phyloP scores from a whole-genome alignment of 2,329 filamentous ascomycete genomes.

The Pleochaeta shiraiana region DNA sequence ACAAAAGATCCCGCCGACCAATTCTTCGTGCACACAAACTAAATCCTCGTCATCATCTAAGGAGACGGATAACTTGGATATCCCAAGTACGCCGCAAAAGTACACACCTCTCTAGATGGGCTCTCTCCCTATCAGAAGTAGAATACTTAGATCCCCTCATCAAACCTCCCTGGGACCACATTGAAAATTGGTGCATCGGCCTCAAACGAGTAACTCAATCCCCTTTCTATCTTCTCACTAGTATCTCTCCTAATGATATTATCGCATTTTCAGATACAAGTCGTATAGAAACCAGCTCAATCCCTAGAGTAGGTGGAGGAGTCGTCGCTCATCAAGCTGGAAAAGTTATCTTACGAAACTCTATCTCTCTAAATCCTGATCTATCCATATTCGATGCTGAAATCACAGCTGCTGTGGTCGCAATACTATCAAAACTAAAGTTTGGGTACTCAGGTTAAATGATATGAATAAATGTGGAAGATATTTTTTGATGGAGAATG shows the following conservation, averaged over 20 bases:
- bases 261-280: background rate
- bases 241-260: background rate
- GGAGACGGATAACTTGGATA: background rate
- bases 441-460: no score
- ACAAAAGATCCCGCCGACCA: background rate
- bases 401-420: background rate
- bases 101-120: background rate
- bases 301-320: background rate
- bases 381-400: background rate
- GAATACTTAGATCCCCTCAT: background rate
- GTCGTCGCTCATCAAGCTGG: background rate
- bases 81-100: background rate
- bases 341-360: background rate
- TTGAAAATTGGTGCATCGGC: background rate
- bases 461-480: no score
- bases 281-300: background rate
- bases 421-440: no score
- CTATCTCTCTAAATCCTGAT: background rate
- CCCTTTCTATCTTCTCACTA: background rate
- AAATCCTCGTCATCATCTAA: background rate
- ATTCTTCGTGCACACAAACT: background rate
- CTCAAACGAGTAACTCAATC: background rate
- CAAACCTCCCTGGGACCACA: background rate
- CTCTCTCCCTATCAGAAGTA: background rate
- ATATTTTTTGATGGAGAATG: no score